A percentile compares a stretch with the other conserved stretches of the same genome.
Evolutionary conservation across 495 filamentous ascomycete genomes (phyloP).

Genomic region (Neurospora sp.): DNA sequence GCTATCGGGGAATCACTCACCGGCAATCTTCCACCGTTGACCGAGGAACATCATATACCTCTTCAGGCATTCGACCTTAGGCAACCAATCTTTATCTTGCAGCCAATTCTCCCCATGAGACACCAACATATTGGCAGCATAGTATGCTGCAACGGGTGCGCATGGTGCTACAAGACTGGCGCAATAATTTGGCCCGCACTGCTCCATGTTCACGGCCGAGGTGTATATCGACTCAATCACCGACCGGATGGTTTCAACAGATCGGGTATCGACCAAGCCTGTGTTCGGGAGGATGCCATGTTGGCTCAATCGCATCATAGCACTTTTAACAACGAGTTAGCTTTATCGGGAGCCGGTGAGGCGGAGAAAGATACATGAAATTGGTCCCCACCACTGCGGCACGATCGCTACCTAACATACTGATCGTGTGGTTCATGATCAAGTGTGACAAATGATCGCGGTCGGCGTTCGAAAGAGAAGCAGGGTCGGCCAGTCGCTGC

Average conservation of each 20-base stretch:
- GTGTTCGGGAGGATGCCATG: slow-evolving; percentile 7
- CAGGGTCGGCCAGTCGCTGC: slow-evolving; percentile 13
- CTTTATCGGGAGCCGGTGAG: neutral
- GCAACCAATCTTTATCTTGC: slow-evolving; percentile 9
- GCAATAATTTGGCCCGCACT: neutral
- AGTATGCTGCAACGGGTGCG: slow-evolving; percentile 16
- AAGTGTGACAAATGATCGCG: slow-evolving; percentile 9
- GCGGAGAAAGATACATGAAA: slow-evolving; percentile 18
- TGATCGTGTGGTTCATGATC: slow-evolving; percentile 10
- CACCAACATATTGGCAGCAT: slow-evolving; percentile 18
- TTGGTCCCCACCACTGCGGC: slow-evolving; percentile 18
- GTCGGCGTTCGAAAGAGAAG: neutral
- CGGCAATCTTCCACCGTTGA: slow-evolving; percentile 20
- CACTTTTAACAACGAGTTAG: slow-evolving; percentile 9
- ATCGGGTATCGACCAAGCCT: slow-evolving; percentile 1
- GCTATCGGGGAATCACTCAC: slow-evolving; percentile 6
- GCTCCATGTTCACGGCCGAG: slow-evolving; percentile 3
- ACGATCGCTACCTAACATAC: slow-evolving; percentile 8
- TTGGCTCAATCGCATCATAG: slow-evolving; percentile 21
- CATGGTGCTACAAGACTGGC: slow-evolving; percentile 11
- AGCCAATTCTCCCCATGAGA: slow-evolving; percentile 14
- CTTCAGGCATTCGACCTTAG: slow-evolving; percentile 13
- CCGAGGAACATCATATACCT: slow-evolving; percentile 3
- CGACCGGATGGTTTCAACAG: slow-evolving; percentile 10
- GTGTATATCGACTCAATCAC: slow-evolving; percentile 13